Base-by-base conservation (phyloP, 495 filamentous ascomycete genomes). In the Xylaria nigripes region DNA sequence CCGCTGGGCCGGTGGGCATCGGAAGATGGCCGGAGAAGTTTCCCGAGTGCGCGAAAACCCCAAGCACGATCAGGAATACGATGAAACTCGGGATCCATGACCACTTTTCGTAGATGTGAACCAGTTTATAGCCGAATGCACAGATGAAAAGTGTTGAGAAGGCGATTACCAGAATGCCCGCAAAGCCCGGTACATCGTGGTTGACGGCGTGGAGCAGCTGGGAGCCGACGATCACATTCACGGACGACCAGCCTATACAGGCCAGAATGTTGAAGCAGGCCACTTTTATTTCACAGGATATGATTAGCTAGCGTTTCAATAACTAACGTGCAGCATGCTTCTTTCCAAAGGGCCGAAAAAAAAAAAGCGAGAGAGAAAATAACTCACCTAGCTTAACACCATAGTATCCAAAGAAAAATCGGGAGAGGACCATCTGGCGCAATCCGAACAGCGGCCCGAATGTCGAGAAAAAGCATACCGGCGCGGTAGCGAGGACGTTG, bases 361-460 rank as follows among this genome's bases (percentile, higher is more conserved):
- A 15, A n/a, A 15, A 19, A 41, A 3, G 13, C 3, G 36, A 2
- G 30, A 22, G 6, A 30, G 29, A 19, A 3, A 38, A 21, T 24
- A 22, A 8, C 81, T 74, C 72, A 86, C 83, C 82, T 53, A 87
- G 63, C 70, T 87, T 89, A 46, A 83, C 83, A 12, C 77, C 80
- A 60, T 80, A 82, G 70, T 78, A 89, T 38, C 87, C 87, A 61
- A 90, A 92, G 73, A 75, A 94, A 70, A 86, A 90, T 22, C 88
- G 75, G 5, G 86, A 87, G n/a, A 92, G 76, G 4, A 91, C 82
- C 84, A 94, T 90, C 69, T 94, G 89, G 41, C 88, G 82, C 50
- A 94, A 70, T 8, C 88, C 89, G 64, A 91, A 91, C 6, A 68
- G 66, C 13, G 88, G 83, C 6, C 89, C 89, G 56, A 91, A 89